A percentile compares a stretch with the other conserved stretches of the same genome.
Conservation (phyloP, 805 yeast species). For the Hanseniaspora jakobsenii region DNA sequence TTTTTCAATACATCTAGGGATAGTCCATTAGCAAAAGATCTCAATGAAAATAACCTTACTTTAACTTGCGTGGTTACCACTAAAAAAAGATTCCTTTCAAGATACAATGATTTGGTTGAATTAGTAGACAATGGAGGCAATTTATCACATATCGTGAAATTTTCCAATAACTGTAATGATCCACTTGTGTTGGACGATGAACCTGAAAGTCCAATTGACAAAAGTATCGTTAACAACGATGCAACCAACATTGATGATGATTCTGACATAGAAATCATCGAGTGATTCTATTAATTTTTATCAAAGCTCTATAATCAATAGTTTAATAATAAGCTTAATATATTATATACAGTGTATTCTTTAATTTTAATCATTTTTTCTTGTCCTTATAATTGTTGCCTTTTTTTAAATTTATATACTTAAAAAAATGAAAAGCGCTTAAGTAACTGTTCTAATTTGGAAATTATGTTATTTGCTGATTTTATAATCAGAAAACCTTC, state of each 20-base stretch:
- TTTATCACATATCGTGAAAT: slow-evolving; percentile 24
- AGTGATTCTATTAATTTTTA: background rate
- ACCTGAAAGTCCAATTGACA: slow-evolving; percentile 3
- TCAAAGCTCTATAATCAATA: background rate
- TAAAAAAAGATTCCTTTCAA: slow-evolving; percentile 26
- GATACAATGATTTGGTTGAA: slow-evolving; percentile 28
- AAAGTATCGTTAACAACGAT: slow-evolving; percentile 1
- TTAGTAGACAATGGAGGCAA: slow-evolving; percentile 27
- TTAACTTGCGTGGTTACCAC: slow-evolving; percentile 19
- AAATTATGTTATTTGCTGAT: too few relatives aligned
- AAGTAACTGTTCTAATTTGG: too few relatives aligned
- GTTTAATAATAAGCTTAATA: background rate
- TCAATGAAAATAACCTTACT: slow-evolving; percentile 2
- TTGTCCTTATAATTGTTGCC: too few relatives aligned
- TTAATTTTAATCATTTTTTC: too few relatives aligned
- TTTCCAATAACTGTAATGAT: slow-evolving; percentile 25
- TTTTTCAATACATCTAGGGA: slow-evolving; percentile 21
- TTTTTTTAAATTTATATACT: too few relatives aligned
- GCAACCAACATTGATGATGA: background rate
- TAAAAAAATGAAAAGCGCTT: too few relatives aligned
- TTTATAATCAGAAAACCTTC: too few relatives aligned
- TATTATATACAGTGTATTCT: too few relatives aligned
- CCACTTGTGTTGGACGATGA: slow-evolving; percentile 27
- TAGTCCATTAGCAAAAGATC: slow-evolving; percentile 16
- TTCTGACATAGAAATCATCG: slow-evolving; percentile 10